Percentiles rank a stretch among this genome's conserved stretches.
Evolutionary conservation across 1,284 basidiomycete species (phyloP).

Genomic region (Agaricales sp.): DNA sequence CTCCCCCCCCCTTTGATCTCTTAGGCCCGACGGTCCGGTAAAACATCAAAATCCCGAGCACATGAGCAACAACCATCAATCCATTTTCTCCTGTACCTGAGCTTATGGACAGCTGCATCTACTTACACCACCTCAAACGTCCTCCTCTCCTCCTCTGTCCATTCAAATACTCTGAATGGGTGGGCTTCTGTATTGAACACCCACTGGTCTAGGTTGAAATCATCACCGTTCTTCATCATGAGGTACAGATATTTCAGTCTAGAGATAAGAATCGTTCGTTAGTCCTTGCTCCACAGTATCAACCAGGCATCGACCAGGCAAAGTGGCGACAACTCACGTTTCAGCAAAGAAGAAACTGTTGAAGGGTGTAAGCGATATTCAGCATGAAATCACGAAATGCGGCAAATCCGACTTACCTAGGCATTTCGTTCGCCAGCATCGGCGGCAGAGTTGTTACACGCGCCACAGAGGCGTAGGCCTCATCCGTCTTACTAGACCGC

Average conservation of each 20-base stretch:
- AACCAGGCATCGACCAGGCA: not conserved
- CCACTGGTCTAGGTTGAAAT: constrained; percentile 42
- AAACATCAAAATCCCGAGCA: not conserved
- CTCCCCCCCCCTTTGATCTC: too few relatives aligned
- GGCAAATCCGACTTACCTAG: constrained; percentile 24
- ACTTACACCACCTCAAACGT: not conserved
- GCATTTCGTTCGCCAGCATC: constrained; percentile 31
- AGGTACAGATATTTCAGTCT: constrained; percentile 35
- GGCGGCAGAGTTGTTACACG: constrained; percentile 22
- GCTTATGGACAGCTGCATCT: too few relatives aligned
- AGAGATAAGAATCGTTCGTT: not conserved
- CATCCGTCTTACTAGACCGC: constrained; percentile 25
- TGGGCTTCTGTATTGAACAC: constrained; percentile 62
- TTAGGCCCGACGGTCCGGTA: not conserved
- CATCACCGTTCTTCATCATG: constrained; percentile 28
- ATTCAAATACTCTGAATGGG: constrained; percentile 39
- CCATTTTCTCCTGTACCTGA: not conserved
- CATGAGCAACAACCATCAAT: not conserved
- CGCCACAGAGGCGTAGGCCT: constrained; percentile 33
- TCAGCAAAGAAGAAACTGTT: constrained; percentile 37
- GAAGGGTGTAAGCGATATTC: not conserved
- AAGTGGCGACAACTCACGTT: constrained; percentile 22
- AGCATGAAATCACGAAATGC: not conserved
- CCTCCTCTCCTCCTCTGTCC: constrained; percentile 23
- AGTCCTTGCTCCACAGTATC: not conserved